Evolutionary conservation across 495 filamentous ascomycete species (phyloP).

Genomic region (Xylaria flabelliformis): DNA sequence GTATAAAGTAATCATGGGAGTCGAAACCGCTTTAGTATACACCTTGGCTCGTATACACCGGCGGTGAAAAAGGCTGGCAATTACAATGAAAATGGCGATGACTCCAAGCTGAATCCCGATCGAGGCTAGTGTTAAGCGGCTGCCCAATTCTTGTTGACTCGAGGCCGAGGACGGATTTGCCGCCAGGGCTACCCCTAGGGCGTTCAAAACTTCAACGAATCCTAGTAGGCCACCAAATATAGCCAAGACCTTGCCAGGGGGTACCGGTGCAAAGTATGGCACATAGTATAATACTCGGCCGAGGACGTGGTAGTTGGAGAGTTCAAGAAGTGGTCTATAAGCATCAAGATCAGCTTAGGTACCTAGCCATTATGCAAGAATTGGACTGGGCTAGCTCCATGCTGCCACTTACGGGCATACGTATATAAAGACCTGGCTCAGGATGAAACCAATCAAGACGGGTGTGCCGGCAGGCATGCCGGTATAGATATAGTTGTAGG

Average conservation of each 20-base stretch:
- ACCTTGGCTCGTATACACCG: slow-evolving; percentile 35
- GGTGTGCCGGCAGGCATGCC: slow-evolving; percentile 25
- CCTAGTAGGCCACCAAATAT: slow-evolving; percentile 42
- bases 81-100: slow-evolving; percentile 35
- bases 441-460: slow-evolving; percentile 33
- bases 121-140: slow-evolving; percentile 36
- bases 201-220: slow-evolving; percentile 43
- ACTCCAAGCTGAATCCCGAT: slow-evolving; percentile 42
- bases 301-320: slow-evolving; percentile 50
- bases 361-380: no score
- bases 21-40: slow-evolving; percentile 21
- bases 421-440: slow-evolving; percentile 44
- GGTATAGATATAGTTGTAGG: slow-evolving; percentile 44
- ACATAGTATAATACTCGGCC: slow-evolving; percentile 46
- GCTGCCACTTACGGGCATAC: slow-evolving; percentile 41
- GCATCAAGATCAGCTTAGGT: background rate
- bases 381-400: background rate
- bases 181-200: slow-evolving; percentile 39
- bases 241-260: slow-evolving; percentile 35
- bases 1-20: slow-evolving; percentile 37
- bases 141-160: slow-evolving; percentile 32
- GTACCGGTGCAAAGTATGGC: slow-evolving; percentile 41
- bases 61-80: slow-evolving; percentile 43
- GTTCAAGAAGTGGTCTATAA: slow-evolving; percentile 45
- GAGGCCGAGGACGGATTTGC: slow-evolving; percentile 34